phyloP scores from a whole-genome alignment of 345 rosid species.

The Gossypium mustelinum region DNA sequence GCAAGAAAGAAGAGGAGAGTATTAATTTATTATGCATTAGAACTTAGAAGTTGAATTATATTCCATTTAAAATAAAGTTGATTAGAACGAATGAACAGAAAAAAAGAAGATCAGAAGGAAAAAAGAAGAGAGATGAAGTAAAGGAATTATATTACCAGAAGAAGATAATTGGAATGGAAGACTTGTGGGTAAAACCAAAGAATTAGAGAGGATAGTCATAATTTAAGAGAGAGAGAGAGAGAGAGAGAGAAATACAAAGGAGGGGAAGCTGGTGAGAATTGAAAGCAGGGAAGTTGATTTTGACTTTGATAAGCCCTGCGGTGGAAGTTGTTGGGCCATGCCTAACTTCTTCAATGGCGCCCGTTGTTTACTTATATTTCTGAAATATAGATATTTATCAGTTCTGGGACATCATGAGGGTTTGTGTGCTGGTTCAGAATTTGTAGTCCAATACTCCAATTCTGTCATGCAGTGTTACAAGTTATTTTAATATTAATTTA shows the following conservation, averaged over 20 bases:
- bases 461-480: too few species aligned
- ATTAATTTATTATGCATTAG: background rate
- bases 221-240: background rate
- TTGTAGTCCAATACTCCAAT: too few species aligned
- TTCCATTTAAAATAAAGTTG: background rate
- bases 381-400: background rate
- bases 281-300: background rate
- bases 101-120: background rate
- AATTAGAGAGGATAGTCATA: constrained; percentile 49
- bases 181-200: constrained; percentile 42
- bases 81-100: background rate
- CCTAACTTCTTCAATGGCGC: background rate
- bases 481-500: too few species aligned
- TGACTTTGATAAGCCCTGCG: background rate
- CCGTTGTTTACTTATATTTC: background rate
- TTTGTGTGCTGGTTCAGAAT: too few species aligned
- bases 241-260: background rate
- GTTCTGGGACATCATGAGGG: background rate
- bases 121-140: background rate
- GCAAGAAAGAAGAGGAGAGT: background rate
- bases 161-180: constrained; percentile 30
- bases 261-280: background rate
- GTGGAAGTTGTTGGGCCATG: background rate
- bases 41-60: background rate
- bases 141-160: constrained; percentile 29